phyloP scores from a whole-genome alignment of 768 basidiomycete species.

The Amylocystis lapponica region DNA sequence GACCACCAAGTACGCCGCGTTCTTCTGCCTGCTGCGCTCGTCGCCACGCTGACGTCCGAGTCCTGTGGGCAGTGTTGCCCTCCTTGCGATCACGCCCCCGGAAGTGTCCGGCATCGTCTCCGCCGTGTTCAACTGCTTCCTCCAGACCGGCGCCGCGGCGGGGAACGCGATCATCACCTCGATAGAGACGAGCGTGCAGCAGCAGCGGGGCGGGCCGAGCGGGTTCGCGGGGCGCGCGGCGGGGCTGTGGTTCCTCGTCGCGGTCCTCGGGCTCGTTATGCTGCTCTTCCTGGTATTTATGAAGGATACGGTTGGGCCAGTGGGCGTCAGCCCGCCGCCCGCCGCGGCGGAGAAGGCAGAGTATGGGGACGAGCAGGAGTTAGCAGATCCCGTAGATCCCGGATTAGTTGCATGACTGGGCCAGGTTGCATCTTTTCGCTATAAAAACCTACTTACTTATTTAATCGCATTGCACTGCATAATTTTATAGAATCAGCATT shows the following conservation, averaged over 20 bases:
- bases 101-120: slow-evolving; percentile 43
- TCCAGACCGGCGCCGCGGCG: slow-evolving; percentile 43
- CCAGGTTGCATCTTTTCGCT: too few relatives aligned
- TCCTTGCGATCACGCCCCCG: slow-evolving; percentile 39
- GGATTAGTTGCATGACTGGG: too few relatives aligned
- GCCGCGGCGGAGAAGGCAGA: background rate
- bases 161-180: slow-evolving; percentile 40
- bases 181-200: slow-evolving; percentile 39
- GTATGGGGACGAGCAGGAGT: background rate
- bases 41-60: background rate
- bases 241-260: slow-evolving; percentile 23
- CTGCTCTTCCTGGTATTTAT: slow-evolving; percentile 1
- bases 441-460: too few relatives aligned
- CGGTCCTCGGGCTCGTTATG: background rate
- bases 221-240: slow-evolving; percentile 34
- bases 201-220: slow-evolving; percentile 22
- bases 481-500: too few relatives aligned
- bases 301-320: slow-evolving; percentile 1
- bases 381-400: too few relatives aligned
- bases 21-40: background rate
- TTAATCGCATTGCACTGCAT: too few relatives aligned
- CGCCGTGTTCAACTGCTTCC: slow-evolving; percentile 44
- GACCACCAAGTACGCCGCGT: slow-evolving; percentile 36
- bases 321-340: background rate
- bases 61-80: slow-evolving; percentile 33